These are phyloP conservation scores for Colletotrichum graminicola DNA, from an alignment of 2,329 filamentous ascomycete genomes.

Conservation along the genomic window DNA sequence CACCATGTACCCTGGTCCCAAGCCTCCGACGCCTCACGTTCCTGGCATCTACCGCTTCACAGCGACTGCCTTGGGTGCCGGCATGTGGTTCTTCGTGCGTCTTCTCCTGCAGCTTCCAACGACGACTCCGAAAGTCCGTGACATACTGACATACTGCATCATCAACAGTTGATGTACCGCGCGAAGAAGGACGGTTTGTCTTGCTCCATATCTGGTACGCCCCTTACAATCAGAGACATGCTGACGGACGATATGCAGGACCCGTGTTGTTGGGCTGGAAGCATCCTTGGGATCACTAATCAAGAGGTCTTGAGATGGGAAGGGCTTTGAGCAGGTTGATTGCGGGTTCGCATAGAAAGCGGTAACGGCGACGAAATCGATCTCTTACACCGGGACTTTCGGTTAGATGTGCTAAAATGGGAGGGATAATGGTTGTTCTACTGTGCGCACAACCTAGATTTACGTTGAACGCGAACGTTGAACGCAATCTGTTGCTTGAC, in stretches of 20 bases:
- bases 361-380: background rate
- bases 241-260: slow-evolving; percentile 54
- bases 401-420: background rate
- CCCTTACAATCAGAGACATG: background rate
- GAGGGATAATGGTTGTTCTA: background rate
- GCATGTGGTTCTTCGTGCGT: slow-evolving; percentile 99
- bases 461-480: background rate
- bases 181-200: slow-evolving; percentile 89
- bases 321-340: background rate
- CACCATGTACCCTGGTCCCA: slow-evolving; percentile 46
- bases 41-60: slow-evolving; percentile 81
- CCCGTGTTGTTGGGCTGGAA: slow-evolving; percentile 90
- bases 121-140: background rate
- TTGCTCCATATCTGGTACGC: background rate
- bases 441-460: slow-evolving; percentile 1
- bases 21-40: slow-evolving; percentile 62
- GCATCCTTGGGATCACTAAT: slow-evolving; percentile 95
- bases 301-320: slow-evolving; percentile 16
- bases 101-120: background rate
- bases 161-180: slow-evolving; percentile 86
- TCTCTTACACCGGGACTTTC: background rate
- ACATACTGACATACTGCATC: slow-evolving; percentile 42
- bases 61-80: slow-evolving; percentile 88
- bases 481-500: background rate
- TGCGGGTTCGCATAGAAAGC: background rate